Conservation (phyloP, 2,329 filamentous ascomycete species). For the Arthrobotrys musiformis region DNA sequence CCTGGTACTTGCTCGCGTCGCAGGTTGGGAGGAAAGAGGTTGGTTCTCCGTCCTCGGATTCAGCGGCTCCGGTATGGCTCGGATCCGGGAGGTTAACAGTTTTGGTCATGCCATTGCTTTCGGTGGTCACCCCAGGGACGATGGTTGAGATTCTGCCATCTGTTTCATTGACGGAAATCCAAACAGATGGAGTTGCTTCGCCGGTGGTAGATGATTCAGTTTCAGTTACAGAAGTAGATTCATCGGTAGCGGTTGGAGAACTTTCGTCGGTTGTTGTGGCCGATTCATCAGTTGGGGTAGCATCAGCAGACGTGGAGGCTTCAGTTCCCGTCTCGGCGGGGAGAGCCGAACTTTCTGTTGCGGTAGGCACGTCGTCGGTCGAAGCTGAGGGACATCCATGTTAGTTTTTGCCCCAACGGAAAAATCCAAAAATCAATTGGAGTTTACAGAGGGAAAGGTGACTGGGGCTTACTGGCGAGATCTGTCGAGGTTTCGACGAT, state of each 20-base stretch:
- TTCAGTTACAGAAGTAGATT: conserved; percentile 23
- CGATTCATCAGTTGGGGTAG: conserved; percentile 11
- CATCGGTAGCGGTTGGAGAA: conserved; percentile 12
- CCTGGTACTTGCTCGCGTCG: conserved; percentile 42
- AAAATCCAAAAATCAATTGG: conserved; percentile 5
- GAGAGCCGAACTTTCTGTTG: conserved; percentile 25
- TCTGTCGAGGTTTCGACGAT: conserved; percentile 24
- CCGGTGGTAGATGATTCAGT: conserved; percentile 26
- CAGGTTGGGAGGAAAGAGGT: conserved; percentile 53
- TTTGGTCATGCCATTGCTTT: conserved; percentile 38
- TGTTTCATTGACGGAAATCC: conserved; percentile 53
- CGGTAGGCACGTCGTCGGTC: conserved; percentile 17
- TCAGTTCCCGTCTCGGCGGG: conserved; percentile 28
- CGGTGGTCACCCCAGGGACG: conserved; percentile 36
- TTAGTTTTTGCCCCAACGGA: neutral
- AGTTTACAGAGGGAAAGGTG: neutral
- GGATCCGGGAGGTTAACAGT: conserved; percentile 42
- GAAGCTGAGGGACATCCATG: conserved; percentile 9
- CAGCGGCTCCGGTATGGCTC: conserved; percentile 15
- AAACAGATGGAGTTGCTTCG: conserved; percentile 20
- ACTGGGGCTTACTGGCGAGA: conserved; percentile 13
- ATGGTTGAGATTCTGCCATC: conserved; percentile 47
- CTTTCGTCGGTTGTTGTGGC: conserved; percentile 9
- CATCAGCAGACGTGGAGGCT: conserved; percentile 10
- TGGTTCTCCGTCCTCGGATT: conserved; percentile 22